Conservation (phyloP, 768 basidiomycete genomes). For the Hypholoma sublateritium region DNA sequence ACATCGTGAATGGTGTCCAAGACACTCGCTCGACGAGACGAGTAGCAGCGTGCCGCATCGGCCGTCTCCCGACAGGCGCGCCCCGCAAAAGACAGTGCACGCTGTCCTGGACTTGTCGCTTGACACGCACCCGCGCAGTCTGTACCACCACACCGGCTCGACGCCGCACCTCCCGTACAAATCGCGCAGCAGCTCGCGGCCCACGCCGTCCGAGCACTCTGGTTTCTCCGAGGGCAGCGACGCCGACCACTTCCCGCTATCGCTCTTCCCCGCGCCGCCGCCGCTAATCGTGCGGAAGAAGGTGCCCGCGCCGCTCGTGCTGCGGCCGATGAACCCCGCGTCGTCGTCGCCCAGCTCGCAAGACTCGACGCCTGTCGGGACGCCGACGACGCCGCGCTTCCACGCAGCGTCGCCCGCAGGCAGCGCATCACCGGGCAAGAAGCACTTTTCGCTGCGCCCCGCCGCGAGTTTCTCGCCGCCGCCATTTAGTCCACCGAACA, state of each 20-base stretch:
- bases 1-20: constrained; percentile 17
- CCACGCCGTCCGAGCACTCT: constrained; percentile 15
- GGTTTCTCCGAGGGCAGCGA: constrained; percentile 18
- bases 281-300: constrained; percentile 36
- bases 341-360: constrained; percentile 33
- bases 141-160: constrained; percentile 22
- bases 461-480: constrained; percentile 28
- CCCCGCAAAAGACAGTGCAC: constrained; percentile 17
- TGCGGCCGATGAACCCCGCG: constrained; percentile 26
- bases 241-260: constrained; percentile 20
- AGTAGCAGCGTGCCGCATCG: constrained; percentile 6
- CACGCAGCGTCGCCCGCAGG: constrained; percentile 20
- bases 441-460: constrained; percentile 19
- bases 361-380: constrained; percentile 43
- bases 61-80: background rate
- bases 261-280: constrained; percentile 39
- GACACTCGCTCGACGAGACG: constrained; percentile 7
- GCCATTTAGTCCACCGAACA: constrained; percentile 34
- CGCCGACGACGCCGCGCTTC: constrained; percentile 36
- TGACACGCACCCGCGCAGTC: constrained; percentile 15
- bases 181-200: constrained; percentile 4
- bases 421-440: constrained; percentile 21
- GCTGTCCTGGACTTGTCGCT: constrained; percentile 19
- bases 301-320: constrained; percentile 38
- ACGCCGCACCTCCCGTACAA: constrained; percentile 25